Evolutionary conservation across 2,329 filamentous ascomycete genomes (phyloP), one percentile per base, ranked within the genome.

Genomic region (Colletotrichum graminicola): DNA sequence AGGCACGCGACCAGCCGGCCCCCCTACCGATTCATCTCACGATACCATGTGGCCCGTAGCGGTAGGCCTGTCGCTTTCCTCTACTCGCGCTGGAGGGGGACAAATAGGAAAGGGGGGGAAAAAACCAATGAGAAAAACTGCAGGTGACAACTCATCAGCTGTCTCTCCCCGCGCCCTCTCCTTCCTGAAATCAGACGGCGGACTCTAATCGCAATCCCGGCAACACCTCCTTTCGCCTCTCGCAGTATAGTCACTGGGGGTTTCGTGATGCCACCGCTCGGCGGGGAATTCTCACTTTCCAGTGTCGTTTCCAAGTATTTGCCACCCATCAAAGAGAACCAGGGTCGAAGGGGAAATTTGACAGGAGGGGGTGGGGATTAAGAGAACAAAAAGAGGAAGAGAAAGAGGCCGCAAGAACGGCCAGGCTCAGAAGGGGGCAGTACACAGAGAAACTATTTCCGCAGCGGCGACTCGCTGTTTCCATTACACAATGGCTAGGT

Each of bases 361-460:
- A 55, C 16, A n/a, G 6, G 32, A 16, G 43, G 34, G 29, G n/a
- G 29, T 29, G 26, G 11, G 8, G 39, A 18, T 6, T 43, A 14
- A 36, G n/a, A 39, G 12, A 16, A 16, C 23, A 43, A 34, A 21
- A 34, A n/a, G 10, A 26, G 21, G 5, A 70, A 67, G 61, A n/a
- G 10, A 66, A 62, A 62, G 23, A n/a, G 43, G 36, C 63, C 47
- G 61, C 56, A 54, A 26, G 21, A 34, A 80, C 81, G 80, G 78
- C 80, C 12, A 77, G 57, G 34, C 49, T 54, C 45, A 8, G 21
- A 10, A 18, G 23, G 29, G 29, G n/a, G 21, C 26, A 55, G 21
- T 8, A 34, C 43, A 23, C 63, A 32, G 21, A 34, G 32, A 60
- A 41, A 62, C 60, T 29, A 11, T 39, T 62, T 62, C 68, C 68